A percentile compares a stretch with the other conserved stretches of the same genome.
These are phyloP conservation scores for Saksenaea vasiformis DNA, from an alignment of 371 early-diverging fungal genomes.

Conservation along the genomic window DNA sequence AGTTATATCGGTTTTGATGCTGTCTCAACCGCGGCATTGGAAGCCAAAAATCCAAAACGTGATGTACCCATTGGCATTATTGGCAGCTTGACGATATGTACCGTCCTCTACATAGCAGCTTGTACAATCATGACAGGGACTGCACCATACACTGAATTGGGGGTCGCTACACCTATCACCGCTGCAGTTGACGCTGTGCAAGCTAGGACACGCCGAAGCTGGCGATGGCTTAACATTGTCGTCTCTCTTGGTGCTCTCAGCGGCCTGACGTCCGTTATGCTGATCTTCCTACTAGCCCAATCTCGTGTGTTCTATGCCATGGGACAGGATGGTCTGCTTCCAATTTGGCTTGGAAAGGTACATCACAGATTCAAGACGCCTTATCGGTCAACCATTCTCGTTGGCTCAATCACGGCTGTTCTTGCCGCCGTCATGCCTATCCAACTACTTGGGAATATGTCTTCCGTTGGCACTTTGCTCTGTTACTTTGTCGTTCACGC, in stretches of 20 bases:
- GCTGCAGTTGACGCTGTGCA: slow-evolving; percentile 53
- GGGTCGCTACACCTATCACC: slow-evolving; percentile 59
- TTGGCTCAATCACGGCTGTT: slow-evolving; percentile 67
- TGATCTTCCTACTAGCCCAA: slow-evolving; percentile 75
- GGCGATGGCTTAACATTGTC: slow-evolving; percentile 66
- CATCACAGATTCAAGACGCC: slow-evolving; percentile 69
- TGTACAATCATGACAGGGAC: slow-evolving; percentile 75
- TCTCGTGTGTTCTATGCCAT: slow-evolving; percentile 85
- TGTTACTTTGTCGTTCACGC: slow-evolving; percentile 81
- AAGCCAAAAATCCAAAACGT: slow-evolving; percentile 74
- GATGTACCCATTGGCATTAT: slow-evolving; percentile 88
- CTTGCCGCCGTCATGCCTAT: slow-evolving; percentile 77
- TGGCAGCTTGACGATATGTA: slow-evolving; percentile 72
- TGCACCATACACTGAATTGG: slow-evolving; percentile 51
- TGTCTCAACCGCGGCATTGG: slow-evolving; percentile 83
- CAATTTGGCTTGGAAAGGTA: slow-evolving; percentile 62
- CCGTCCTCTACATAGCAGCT: slow-evolving; percentile 71
- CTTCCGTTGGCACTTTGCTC: slow-evolving; percentile 81
- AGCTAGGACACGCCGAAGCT: slow-evolving; percentile 42
- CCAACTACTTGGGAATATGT: slow-evolving; percentile 78
- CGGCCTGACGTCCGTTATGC: slow-evolving; percentile 77
- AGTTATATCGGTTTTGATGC: slow-evolving; percentile 87
- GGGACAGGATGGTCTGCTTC: slow-evolving; percentile 82
- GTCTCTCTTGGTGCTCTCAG: slow-evolving; percentile 74
- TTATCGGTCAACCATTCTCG: slow-evolving; percentile 61